These are phyloP conservation scores for Teunomyces barrocoloradensis DNA, from an alignment of 805 yeast species.

Conservation along the genomic window DNA sequence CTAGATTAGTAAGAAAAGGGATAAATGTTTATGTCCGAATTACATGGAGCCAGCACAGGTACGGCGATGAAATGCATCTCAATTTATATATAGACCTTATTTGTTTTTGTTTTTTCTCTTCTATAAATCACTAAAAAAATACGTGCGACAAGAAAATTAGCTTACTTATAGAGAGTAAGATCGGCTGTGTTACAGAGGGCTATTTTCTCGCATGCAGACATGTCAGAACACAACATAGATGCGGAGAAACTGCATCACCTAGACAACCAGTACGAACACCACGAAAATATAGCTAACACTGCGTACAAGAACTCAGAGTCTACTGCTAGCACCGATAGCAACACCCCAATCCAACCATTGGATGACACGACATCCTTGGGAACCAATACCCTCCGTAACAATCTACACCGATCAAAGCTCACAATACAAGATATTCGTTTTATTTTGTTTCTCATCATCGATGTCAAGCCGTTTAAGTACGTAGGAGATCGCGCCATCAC, in stretches of 20 bases:
- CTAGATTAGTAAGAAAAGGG: background rate
- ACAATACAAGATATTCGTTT: slow-evolving; percentile 26
- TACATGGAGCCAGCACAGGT: slow-evolving; percentile 1
- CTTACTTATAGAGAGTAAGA: slow-evolving; percentile 2
- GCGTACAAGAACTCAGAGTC: background rate
- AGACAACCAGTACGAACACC: background rate
- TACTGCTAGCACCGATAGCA: slow-evolving; percentile 1
- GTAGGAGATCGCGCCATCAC: slow-evolving; percentile 31
- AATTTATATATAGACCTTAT: background rate
- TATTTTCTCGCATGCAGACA: background rate
- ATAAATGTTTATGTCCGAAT: background rate
- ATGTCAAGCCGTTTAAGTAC: slow-evolving; percentile 36
- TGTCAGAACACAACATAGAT: background rate
- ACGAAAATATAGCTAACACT: background rate
- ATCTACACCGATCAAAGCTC: slow-evolving; percentile 22
- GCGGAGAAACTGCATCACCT: slow-evolving; percentile 1
- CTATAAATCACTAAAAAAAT: slow-evolving; percentile 1
- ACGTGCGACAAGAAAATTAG: slow-evolving; percentile 1
- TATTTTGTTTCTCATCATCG: slow-evolving; percentile 27
- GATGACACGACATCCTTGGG: background rate
- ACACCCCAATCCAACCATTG: background rate
- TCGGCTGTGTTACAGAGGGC: background rate
- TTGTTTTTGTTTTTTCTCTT: slow-evolving; percentile 1
- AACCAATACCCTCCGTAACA: background rate
- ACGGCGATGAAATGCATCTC: background rate